Evolutionary conservation across 2,329 filamentous ascomycete species (phyloP).

Genomic region (Anthostomella pinea): DNA sequence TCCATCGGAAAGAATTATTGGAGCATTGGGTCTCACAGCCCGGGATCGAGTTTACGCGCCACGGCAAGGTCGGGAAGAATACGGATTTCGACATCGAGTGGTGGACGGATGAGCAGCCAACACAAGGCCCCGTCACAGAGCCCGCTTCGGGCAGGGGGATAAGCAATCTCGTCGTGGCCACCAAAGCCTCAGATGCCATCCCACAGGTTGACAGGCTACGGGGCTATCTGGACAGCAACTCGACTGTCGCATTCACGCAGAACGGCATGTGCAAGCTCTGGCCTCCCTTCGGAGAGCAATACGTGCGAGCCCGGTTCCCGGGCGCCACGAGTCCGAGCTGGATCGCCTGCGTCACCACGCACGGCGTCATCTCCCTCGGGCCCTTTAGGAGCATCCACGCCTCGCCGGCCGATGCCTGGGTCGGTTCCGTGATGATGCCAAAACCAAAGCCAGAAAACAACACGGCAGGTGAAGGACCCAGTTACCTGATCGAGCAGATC

Average conservation of each 20-base stretch:
- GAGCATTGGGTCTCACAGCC: slow-evolving; percentile 43
- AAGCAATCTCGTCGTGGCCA: slow-evolving; percentile 72
- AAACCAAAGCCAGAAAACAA: no score
- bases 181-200: slow-evolving; percentile 70
- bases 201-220: slow-evolving; percentile 57
- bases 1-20: slow-evolving; percentile 58
- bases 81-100: slow-evolving; percentile 50
- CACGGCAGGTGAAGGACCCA: no score
- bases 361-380: slow-evolving; percentile 51
- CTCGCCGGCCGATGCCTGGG: slow-evolving; percentile 44
- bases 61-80: slow-evolving; percentile 29
- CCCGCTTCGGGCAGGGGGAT: slow-evolving; percentile 47
- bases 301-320: slow-evolving; percentile 40
- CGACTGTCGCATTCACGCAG: slow-evolving; percentile 80
- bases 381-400: slow-evolving; percentile 53
- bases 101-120: slow-evolving; percentile 48
- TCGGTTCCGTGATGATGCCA: slow-evolving; percentile 51
- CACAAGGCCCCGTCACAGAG: slow-evolving; percentile 37
- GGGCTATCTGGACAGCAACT: slow-evolving; percentile 58
- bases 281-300: slow-evolving; percentile 48
- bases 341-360: slow-evolving; percentile 62
- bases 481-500: slow-evolving; percentile 45
- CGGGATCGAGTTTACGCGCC: slow-evolving; percentile 44
- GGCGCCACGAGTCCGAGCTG: slow-evolving; percentile 58
- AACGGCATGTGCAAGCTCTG: slow-evolving; percentile 77